Evolutionary conservation across 2,329 filamentous ascomycete genomes (phyloP).

Genomic region (Beauveria scarabaeidicola): DNA sequence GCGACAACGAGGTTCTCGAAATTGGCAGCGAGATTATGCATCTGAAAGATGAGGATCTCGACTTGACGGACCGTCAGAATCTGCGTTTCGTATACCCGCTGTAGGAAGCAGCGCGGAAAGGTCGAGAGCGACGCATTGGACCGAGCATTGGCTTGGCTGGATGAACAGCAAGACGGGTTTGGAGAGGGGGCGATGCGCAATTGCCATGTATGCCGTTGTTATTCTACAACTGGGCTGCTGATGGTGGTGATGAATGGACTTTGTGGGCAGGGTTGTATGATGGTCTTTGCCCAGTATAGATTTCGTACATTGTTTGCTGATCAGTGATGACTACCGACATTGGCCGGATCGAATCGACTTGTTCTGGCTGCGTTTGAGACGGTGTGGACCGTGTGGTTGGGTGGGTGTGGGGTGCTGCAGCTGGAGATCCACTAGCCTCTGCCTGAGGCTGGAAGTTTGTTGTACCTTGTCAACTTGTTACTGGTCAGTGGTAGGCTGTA

Average conservation of each 20-base stretch:
- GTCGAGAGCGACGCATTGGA: background rate
- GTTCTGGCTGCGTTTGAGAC: background rate
- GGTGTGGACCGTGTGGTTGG: background rate
- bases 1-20: conserved; percentile 14
- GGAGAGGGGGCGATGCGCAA: background rate
- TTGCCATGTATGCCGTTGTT: too few species aligned
- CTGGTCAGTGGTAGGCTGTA: too few species aligned
- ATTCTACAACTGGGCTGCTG: too few species aligned
- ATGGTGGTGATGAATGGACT: background rate
- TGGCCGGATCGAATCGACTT: too few species aligned
- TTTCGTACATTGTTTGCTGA: background rate
- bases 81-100: conserved; percentile 20
- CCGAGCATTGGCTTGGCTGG: background rate
- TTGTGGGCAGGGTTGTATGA: background rate
- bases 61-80: conserved; percentile 16
- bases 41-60: conserved; percentile 14
- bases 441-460: background rate
- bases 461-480: background rate
- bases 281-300: background rate
- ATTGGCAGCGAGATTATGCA: conserved; percentile 14
- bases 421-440: too few species aligned
- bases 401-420: too few species aligned
- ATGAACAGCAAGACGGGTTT: background rate
- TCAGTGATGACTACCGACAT: too few species aligned
- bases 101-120: conserved; percentile 16